Conservation (phyloP, 306 rosid genomes). For the Cicer bijugum region DNA sequence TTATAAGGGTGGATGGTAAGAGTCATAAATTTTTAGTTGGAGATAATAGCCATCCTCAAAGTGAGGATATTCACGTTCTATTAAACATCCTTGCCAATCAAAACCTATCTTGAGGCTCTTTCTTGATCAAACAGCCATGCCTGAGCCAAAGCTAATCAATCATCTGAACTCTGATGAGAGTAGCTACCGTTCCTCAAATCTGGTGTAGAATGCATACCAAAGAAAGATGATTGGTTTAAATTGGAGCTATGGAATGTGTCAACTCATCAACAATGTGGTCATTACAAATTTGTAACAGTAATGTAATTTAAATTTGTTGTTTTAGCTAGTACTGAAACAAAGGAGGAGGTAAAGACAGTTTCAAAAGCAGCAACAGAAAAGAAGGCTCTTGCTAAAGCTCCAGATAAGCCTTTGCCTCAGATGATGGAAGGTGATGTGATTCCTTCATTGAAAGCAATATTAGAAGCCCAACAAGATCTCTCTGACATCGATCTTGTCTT, state of each 20-base stretch:
- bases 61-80: slow-evolving; percentile 56
- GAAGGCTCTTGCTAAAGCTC: slow-evolving; percentile 78
- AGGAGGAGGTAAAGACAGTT: slow-evolving; percentile 62
- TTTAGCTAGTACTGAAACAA: slow-evolving; percentile 60
- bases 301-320: slow-evolving; percentile 17
- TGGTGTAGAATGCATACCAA: too few species aligned
- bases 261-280: slow-evolving; percentile 21
- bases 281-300: background rate
- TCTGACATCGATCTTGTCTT: slow-evolving; percentile 68
- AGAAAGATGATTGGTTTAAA: too few species aligned
- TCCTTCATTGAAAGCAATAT: slow-evolving; percentile 72
- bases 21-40: slow-evolving; percentile 70
- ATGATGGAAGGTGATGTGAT: slow-evolving; percentile 95
- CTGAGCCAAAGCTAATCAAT: slow-evolving; percentile 17
- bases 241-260: too few species aligned
- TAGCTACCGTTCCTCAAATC: background rate
- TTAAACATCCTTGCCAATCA: slow-evolving; percentile 58
- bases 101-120: slow-evolving; percentile 52
- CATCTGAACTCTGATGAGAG: slow-evolving; percentile 25
- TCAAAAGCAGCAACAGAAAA: slow-evolving; percentile 64
- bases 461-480: slow-evolving; percentile 73
- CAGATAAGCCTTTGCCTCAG: slow-evolving; percentile 71
- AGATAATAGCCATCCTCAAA: slow-evolving; percentile 62
- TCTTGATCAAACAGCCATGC: slow-evolving; percentile 43
- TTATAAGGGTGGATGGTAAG: slow-evolving; percentile 66